Base-by-base conservation (phyloP, 2,329 filamentous ascomycete genomes). In the Fusarium transvaalense region DNA sequence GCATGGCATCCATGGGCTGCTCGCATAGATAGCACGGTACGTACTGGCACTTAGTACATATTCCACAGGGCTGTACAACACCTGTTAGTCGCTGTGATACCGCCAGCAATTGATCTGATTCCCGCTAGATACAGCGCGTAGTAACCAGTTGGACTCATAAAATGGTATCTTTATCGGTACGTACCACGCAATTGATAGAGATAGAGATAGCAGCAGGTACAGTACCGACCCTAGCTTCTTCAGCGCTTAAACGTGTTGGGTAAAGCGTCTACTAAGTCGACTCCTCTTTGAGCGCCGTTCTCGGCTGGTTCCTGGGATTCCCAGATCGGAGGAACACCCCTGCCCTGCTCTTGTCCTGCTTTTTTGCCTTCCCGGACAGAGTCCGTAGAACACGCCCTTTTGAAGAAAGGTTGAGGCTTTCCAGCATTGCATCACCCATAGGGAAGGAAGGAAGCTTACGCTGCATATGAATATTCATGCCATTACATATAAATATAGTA, bases 101-200 rank as follows among this genome's bases (percentile, higher is more conserved):
- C 60, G 45, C 61, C 45, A 42, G 19, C 43, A 38, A 47, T 60
- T 65, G 60, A 64, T 59, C 54, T 53, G 56, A 61, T 52, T 32
- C 19, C 58, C 29, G 35, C 39, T 41, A 50, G 32, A 50, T 12
- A 69, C 56, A 65, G 45, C 55, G 58, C 52, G 55, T 61, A 69
- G 66, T 72, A 73, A 73, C 71, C 62, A 61, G 69, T 69, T 69
- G 64, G 71, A 50, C 47, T 50, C 34, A 50, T 50, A 34, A 37
- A 37, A 50, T 50, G 47, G 6, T 50, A 38, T 50, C 47, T 72
- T 74, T 74, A 73, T 60, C 64, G 64, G 71, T 73, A 73, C 71
- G 71, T 73, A 73, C 71, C 34, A 8, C 14, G 14, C 29, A 27
- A 32, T 31, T 62, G 70, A 69, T 68, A 70, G 51, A 51, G 60